A percentile compares a stretch with the other conserved stretches of the same genome.
phyloP scores from a whole-genome alignment of 495 filamentous ascomycete genomes.

The Rostrohypoxylon terebratum region DNA sequence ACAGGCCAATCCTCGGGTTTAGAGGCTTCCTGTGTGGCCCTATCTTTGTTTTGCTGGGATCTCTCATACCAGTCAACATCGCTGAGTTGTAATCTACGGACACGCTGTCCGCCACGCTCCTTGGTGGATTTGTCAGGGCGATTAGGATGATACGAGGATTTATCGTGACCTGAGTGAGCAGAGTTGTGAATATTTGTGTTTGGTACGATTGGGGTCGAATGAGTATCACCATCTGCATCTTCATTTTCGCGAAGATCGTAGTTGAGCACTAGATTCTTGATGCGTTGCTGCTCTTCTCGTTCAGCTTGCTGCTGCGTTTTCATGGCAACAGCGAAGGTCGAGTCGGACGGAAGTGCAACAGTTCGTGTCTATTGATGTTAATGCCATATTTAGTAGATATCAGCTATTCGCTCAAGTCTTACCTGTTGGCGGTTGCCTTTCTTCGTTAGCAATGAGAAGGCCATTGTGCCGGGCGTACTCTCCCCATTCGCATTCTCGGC shows the following conservation, averaged over 20 bases:
- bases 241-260: slow-evolving; percentile 88
- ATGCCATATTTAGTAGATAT: neutral
- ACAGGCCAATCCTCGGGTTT: slow-evolving; percentile 18
- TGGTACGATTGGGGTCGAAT: slow-evolving; percentile 50
- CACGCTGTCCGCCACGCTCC: slow-evolving; percentile 81
- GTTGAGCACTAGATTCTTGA: slow-evolving; percentile 96
- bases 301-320: slow-evolving; percentile 94
- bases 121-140: slow-evolving; percentile 75
- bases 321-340: slow-evolving; percentile 94
- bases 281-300: slow-evolving; percentile 94
- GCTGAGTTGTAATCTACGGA: slow-evolving; percentile 91
- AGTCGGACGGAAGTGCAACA: slow-evolving; percentile 94
- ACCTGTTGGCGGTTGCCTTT: slow-evolving; percentile 95
- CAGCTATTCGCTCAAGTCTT: slow-evolving; percentile 32
- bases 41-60: slow-evolving; percentile 42
- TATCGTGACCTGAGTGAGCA: slow-evolving; percentile 61
- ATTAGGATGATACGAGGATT: slow-evolving; percentile 59
- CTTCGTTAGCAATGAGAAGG: slow-evolving; percentile 95
- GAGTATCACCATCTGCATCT: slow-evolving; percentile 76
- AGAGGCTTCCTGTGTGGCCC: slow-evolving; percentile 23
- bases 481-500: slow-evolving; percentile 63
- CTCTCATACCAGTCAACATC: slow-evolving; percentile 93
- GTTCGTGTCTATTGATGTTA: slow-evolving; percentile 77
- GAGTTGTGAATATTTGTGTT: slow-evolving; percentile 60
- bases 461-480: slow-evolving; percentile 70